Conservation (phyloP, 2,329 filamentous ascomycete genomes). For the Colletotrichum costaricense region DNA sequence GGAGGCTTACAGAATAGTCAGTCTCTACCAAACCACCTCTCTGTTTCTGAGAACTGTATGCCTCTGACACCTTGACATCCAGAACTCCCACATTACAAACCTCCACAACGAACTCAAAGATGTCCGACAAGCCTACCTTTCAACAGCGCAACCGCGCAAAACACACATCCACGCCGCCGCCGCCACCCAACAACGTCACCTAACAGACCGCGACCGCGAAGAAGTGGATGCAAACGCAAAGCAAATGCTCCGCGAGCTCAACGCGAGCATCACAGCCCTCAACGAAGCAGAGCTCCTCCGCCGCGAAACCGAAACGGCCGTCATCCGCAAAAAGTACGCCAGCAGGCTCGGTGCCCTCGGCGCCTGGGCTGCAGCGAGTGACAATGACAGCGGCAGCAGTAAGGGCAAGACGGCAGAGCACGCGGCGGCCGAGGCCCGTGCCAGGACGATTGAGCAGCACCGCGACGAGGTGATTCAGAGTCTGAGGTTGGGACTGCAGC, state of each 20-base stretch:
- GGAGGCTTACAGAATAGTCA: conserved; percentile 92
- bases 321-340: conserved; percentile 78
- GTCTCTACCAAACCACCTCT: conserved; percentile 41
- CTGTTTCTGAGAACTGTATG: not conserved
- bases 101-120: conserved; percentile 83
- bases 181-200: conserved; percentile 53
- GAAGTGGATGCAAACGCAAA: conserved; percentile 90
- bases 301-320: conserved; percentile 76
- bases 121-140: conserved; percentile 92
- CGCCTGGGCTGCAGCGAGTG: conserved; percentile 75
- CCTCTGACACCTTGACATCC: conserved; percentile 17
- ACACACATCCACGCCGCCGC: conserved; percentile 55
- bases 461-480: conserved; percentile 88
- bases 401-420: conserved; percentile 73
- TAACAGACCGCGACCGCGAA: conserved; percentile 86
- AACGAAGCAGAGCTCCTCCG: conserved; percentile 86
- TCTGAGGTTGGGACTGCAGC: conserved; percentile 79
- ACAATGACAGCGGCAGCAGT: conserved; percentile 58
- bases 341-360: conserved; percentile 72
- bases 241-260: conserved; percentile 85
- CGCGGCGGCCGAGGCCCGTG: conserved; percentile 75
- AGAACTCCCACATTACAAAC: conserved; percentile 88
- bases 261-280: conserved; percentile 81
- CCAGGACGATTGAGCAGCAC: conserved; percentile 75
- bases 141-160: conserved; percentile 75